Percentiles rank a stretch among this genome's conserved stretches.
These are phyloP conservation scores for Stereocaulon alpinum DNA, from an alignment of 495 filamentous ascomycete species.

Conservation along the genomic window DNA sequence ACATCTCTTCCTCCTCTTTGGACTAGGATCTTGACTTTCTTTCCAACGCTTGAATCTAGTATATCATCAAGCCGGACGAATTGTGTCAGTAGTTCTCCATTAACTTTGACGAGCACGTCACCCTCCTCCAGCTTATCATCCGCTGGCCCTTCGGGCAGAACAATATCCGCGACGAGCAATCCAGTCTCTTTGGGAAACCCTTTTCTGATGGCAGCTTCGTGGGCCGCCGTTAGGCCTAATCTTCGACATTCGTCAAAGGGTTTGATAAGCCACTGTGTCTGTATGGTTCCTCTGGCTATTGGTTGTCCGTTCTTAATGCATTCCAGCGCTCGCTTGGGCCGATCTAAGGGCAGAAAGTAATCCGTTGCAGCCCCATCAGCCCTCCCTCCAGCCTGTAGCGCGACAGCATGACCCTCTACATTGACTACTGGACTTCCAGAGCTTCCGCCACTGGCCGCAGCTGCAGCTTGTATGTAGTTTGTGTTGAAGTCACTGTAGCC, in stretches of 20 bases:
- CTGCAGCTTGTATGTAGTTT: conserved; percentile 97
- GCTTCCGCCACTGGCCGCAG: conserved; percentile 89
- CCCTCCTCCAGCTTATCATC: conserved; percentile 81
- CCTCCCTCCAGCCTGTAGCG: conserved; percentile 88
- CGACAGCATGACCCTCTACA: conserved; percentile 84
- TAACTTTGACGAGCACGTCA: conserved; percentile 90
- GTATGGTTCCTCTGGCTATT: conserved; percentile 86
- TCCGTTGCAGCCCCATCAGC: conserved; percentile 93
- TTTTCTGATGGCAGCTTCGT: conserved; percentile 73
- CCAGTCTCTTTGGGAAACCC: conserved; percentile 86
- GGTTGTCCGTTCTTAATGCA: conserved; percentile 67
- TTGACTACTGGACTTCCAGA: conserved; percentile 97
- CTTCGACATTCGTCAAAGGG: conserved; percentile 96
- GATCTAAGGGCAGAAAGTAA: conserved; percentile 91
- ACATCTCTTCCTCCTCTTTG: conserved; percentile 83
- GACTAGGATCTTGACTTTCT: conserved; percentile 61
- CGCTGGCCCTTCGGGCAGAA: conserved; percentile 82
- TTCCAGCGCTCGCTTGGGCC: conserved; percentile 73
- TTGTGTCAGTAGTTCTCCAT: conserved; percentile 86
- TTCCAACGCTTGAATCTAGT: conserved; percentile 75
- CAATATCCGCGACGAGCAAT: conserved; percentile 92
- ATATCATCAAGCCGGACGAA: conserved; percentile 92
- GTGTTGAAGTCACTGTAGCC: conserved; percentile 99
- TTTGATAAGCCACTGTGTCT: conserved; percentile 93
- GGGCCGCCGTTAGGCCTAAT: conserved; percentile 72